A percentile compares a stretch with the other conserved stretches of the same genome.
phyloP scores from a whole-genome alignment of 2,329 filamentous ascomycete genomes.

The Nemania bipapillata region DNA sequence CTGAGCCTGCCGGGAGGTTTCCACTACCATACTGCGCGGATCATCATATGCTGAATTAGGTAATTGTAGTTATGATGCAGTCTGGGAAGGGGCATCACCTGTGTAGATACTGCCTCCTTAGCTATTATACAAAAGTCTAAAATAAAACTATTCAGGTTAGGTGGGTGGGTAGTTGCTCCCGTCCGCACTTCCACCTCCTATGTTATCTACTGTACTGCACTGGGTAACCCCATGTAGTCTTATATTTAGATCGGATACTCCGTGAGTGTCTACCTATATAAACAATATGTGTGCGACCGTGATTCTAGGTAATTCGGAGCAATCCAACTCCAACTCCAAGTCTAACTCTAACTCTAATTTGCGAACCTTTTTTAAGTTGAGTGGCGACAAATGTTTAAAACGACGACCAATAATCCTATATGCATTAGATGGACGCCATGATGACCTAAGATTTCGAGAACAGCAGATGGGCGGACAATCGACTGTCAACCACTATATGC shows the following conservation, averaged over 20 bases:
- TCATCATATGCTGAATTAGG: constrained; percentile 5
- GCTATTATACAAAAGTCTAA: neutral
- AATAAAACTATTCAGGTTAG: neutral
- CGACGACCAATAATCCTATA: neutral
- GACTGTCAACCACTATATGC: neutral
- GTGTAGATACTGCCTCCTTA: no score
- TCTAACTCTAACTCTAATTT: neutral
- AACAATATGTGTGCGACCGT: neutral
- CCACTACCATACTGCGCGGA: neutral
- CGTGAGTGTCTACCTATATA: neutral
- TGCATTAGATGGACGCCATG: neutral
- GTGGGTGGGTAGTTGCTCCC: no score
- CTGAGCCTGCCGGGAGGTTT: neutral
- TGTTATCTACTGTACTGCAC: neutral
- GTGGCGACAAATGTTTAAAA: neutral
- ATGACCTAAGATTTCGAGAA: neutral
- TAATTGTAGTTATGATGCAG: neutral
- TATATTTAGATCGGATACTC: constrained; percentile 7
- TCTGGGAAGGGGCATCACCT: no score
- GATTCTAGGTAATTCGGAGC: neutral
- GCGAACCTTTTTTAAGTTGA: neutral
- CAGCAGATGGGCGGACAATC: neutral
- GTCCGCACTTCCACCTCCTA: no score
- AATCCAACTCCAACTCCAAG: neutral
- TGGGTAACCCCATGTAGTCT: neutral